A percentile compares a stretch with the other conserved stretches of the same genome.
Evolutionary conservation across 148 eudicot genomes (phyloP).

Genomic region (Arbutus unedo): DNA sequence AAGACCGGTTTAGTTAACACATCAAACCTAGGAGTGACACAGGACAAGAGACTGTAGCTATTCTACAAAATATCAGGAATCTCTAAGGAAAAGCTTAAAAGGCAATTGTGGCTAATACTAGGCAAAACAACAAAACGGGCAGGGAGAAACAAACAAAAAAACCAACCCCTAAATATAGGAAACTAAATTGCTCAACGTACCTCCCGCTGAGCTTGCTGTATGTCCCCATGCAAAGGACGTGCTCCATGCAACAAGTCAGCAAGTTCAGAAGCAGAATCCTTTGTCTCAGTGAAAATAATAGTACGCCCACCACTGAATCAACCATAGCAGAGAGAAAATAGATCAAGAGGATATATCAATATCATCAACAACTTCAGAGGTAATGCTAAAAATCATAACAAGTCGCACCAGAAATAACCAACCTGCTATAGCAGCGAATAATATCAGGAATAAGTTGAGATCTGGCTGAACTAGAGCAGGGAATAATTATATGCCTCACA

Average conservation of each 20-base stretch:
- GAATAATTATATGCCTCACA: constrained; percentile 86
- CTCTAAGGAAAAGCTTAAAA: background rate
- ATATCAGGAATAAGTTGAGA: constrained; percentile 87
- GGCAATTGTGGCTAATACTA: background rate
- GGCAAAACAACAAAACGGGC: background rate
- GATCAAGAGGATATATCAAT: constrained; percentile 4
- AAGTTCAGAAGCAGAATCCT: constrained; percentile 69
- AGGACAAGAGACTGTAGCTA: background rate
- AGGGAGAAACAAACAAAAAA: background rate
- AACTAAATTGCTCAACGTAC: constrained; percentile 27
- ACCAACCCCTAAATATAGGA: background rate
- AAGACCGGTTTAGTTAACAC: background rate
- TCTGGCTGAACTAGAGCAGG: constrained; percentile 77
- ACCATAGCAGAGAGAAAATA: background rate
- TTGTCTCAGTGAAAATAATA: constrained; percentile 84
- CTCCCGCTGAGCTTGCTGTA: constrained; percentile 91
- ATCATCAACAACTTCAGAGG: background rate
- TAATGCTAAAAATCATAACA: background rate
- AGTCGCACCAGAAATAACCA: constrained; percentile 19
- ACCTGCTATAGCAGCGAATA: constrained; percentile 87
- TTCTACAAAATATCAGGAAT: background rate
- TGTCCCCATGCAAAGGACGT: constrained; percentile 89
- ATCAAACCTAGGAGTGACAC: constrained; percentile 1
- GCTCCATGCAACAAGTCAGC: constrained; percentile 78
- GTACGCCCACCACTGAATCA: constrained; percentile 76